Percentiles rank a stretch among this genome's conserved stretches.
Evolutionary conservation across 179 eudicot species (phyloP).

Genomic region (Drosera spatulata): DNA sequence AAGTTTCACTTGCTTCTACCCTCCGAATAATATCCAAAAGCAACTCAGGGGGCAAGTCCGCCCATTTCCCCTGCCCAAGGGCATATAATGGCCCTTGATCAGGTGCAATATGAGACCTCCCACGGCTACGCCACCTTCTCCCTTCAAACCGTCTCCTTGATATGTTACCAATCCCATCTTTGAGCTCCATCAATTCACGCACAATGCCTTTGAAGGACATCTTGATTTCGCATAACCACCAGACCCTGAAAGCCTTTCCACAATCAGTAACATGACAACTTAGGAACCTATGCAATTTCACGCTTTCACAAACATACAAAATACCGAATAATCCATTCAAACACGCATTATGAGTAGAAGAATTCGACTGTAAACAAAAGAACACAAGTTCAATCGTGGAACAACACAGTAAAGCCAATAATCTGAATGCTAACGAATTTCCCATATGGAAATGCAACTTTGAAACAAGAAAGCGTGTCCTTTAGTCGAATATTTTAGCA

Average conservation of each 20-base stretch:
- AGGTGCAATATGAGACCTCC: conserved; percentile 78
- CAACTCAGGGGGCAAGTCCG: conserved; percentile 76
- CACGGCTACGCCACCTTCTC: conserved; percentile 60
- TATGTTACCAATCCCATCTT: conserved; percentile 56
- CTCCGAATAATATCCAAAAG: conserved; percentile 75
- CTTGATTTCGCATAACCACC: conserved; percentile 9
- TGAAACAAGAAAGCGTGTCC: too few species aligned
- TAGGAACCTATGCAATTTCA: background rate
- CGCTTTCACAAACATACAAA: background rate
- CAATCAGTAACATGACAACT: background rate
- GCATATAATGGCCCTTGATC: conserved; percentile 42
- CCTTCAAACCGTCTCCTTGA: conserved; percentile 58
- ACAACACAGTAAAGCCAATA: too few species aligned
- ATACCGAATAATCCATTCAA: background rate
- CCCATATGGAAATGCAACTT: too few species aligned
- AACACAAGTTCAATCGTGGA: too few species aligned
- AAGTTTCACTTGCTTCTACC: conserved; percentile 72
- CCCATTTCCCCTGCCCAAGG: conserved; percentile 79
- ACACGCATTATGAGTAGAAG: too few species aligned
- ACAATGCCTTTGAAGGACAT: conserved; percentile 80
- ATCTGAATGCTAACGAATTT: too few species aligned
- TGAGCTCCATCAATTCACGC: conserved; percentile 65
- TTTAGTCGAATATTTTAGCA: too few species aligned
- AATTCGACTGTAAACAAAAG: too few species aligned
- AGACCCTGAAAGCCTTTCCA: background rate